Evolutionary conservation across 1,284 basidiomycete genomes (phyloP).

Genomic region (Ustilago cynodontis): DNA sequence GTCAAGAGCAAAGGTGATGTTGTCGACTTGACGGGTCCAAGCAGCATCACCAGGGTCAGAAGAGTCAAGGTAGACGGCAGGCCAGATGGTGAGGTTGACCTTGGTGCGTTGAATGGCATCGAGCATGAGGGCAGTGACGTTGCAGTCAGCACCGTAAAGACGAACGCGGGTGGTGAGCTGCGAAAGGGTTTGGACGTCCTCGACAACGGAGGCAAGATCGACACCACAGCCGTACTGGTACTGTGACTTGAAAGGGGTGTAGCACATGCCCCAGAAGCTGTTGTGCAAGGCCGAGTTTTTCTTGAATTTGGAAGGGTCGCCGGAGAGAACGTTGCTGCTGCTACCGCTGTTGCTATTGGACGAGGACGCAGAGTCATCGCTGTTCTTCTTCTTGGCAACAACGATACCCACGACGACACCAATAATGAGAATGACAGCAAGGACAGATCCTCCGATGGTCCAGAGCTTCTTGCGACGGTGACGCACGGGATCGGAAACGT

Average conservation of each 20-base stretch:
- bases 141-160: constrained; percentile 51
- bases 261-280: constrained; percentile 48
- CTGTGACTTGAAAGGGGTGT: constrained; percentile 46
- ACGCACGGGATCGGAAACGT: neutral
- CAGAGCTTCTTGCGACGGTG: constrained; percentile 27
- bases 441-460: constrained; percentile 29
- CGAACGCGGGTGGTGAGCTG: constrained; percentile 40
- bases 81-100: constrained; percentile 46
- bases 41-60: constrained; percentile 30
- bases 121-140: constrained; percentile 42
- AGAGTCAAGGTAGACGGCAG: constrained; percentile 39
- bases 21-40: constrained; percentile 36
- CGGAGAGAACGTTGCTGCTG: constrained; percentile 20
- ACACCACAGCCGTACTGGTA: constrained; percentile 40
- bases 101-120: constrained; percentile 49
- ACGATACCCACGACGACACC: constrained; percentile 39
- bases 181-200: constrained; percentile 39
- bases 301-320: constrained; percentile 43
- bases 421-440: constrained; percentile 26
- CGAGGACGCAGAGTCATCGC: constrained; percentile 8
- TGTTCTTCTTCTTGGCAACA: constrained; percentile 29
- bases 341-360: constrained; percentile 18
- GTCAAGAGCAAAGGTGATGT: constrained; percentile 43
- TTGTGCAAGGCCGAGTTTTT: constrained; percentile 40
- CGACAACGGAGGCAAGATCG: constrained; percentile 30